These are phyloP conservation scores for Quercus bicolor DNA, from an alignment of 306 rosid genomes.

Conservation along the genomic window DNA sequence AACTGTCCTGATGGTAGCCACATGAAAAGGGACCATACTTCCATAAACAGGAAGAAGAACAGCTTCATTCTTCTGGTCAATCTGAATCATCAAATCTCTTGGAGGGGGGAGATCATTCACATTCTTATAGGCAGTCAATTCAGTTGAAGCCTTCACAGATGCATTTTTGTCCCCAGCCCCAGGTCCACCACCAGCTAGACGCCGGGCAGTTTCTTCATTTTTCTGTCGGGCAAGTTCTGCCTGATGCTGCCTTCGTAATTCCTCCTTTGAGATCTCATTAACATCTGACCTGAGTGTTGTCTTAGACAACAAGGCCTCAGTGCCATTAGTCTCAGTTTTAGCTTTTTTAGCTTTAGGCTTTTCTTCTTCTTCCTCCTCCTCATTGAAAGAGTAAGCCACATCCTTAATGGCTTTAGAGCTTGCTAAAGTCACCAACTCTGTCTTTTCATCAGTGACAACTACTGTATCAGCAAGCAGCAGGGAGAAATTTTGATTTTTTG, in stretches of 20 bases:
- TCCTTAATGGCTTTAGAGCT: slow-evolving; percentile 76
- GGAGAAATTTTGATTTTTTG: slow-evolving; percentile 57
- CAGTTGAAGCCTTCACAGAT: slow-evolving; percentile 46
- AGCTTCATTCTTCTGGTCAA: slow-evolving; percentile 90
- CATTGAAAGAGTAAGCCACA: slow-evolving; percentile 92
- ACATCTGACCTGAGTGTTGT: slow-evolving; percentile 87
- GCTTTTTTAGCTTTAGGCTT: slow-evolving; percentile 33
- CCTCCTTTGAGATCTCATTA: slow-evolving; percentile 88
- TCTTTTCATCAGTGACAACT: slow-evolving; percentile 53
- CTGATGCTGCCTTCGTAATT: slow-evolving; percentile 93
- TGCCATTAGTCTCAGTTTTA: slow-evolving; percentile 36
- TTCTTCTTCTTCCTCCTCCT: slow-evolving; percentile 69
- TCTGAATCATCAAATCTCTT: slow-evolving; percentile 84
- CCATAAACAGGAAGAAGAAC: slow-evolving; percentile 88
- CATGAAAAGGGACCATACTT: slow-evolving; percentile 90
- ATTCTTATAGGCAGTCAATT: slow-evolving; percentile 77
- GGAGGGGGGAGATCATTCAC: slow-evolving; percentile 76
- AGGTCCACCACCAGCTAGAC: slow-evolving; percentile 81
- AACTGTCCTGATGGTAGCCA: slow-evolving; percentile 81
- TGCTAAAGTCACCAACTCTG: slow-evolving; percentile 60
- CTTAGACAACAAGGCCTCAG: slow-evolving; percentile 57
- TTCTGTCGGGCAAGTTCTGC: slow-evolving; percentile 98
- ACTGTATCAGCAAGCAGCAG: slow-evolving; percentile 86
- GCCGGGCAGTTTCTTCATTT: slow-evolving; percentile 92
- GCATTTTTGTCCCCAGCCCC: slow-evolving; percentile 57